Base-by-base conservation (phyloP, 768 basidiomycete species). In the Phylloporus scabripes region DNA sequence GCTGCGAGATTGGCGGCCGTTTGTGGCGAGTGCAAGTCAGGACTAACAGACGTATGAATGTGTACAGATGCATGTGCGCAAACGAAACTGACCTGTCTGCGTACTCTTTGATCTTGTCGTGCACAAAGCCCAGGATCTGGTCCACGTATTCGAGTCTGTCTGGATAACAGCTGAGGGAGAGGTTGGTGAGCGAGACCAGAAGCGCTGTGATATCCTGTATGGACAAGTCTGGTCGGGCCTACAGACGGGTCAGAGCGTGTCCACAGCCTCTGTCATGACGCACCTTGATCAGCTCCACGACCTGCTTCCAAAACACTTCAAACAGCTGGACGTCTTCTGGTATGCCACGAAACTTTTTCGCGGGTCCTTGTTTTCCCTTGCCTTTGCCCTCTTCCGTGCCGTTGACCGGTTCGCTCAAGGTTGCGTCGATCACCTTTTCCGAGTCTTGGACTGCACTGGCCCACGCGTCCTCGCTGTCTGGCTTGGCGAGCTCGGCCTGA, bases 281-380 rank as follows among this genome's bases (percentile, higher is more conserved):
- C 57, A 91, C 93, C 81, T 94, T 96, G 75, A 99, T 94, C 23
- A 99, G 80, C 64, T 96, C 87, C 10, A 98, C 94, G 5, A 98
- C 92, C 65, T 99, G 96, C 55, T 88, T 85, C 95, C 96, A 99
- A 66, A 98, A 99, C 10, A 98, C 93, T 64, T 99, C 96, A 54
- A 99, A 99, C 45, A 99, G 70, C 62, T 87, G 90, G 20, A 96
- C 96, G 56, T 97, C 79, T 64, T 93, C 89, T 7, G 96, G 96
- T 37, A 98, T 83, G 17, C 96, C 96, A 65, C 96, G 75, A 73
- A 96, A 98, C 68, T 94, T 96, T 60, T 77, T 81, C 31, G 82
- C 77, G 37, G 75, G 70, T 52, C 65, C 73, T 41, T 81, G 87
- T 65, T 76, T 81, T 33, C 77, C 82, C 61, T 82, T 82, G 15